Percentiles rank a stretch among this genome's conserved stretches.
Evolutionary conservation across 1,139 yeast species (phyloP).

Genomic region (Zygoascus hellenicus): DNA sequence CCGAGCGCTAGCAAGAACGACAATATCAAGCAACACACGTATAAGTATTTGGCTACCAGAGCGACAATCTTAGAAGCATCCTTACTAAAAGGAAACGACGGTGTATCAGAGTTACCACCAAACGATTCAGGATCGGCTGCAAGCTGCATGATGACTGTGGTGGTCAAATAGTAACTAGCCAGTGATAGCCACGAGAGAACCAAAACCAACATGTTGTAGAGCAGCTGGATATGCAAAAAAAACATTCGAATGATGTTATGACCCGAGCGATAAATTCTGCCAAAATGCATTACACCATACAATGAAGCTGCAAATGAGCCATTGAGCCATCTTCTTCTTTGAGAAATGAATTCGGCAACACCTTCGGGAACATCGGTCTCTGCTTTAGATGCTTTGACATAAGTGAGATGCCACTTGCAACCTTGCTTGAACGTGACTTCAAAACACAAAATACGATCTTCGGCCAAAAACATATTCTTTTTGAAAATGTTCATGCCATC

Average conservation of each 20-base stretch:
- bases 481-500: constrained; percentile 67
- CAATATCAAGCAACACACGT: constrained; percentile 32
- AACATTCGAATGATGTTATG: constrained; percentile 69
- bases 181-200: constrained; percentile 76
- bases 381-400: constrained; percentile 86
- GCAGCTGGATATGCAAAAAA: constrained; percentile 67
- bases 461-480: constrained; percentile 92
- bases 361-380: constrained; percentile 95
- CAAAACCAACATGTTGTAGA: constrained; percentile 65
- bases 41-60: constrained; percentile 34
- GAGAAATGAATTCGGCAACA: constrained; percentile 79
- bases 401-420: constrained; percentile 80
- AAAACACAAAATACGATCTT: constrained; percentile 91
- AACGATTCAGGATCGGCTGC: constrained; percentile 37
- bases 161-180: constrained; percentile 75
- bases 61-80: constrained; percentile 31
- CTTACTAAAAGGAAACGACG: constrained; percentile 32
- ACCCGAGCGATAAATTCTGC: constrained; percentile 67
- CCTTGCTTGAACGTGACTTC: constrained; percentile 77
- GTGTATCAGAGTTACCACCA: constrained; percentile 26
- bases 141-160: constrained; percentile 42
- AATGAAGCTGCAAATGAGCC: constrained; percentile 96
- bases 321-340: constrained; percentile 92
- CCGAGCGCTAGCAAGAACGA: constrained; percentile 41
- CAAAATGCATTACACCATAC: constrained; percentile 70